Evolutionary conservation across 208 protist species (phyloP), one percentile per base, ranked within the genome.

Genomic region (Histomonas meleagridis): DNA sequence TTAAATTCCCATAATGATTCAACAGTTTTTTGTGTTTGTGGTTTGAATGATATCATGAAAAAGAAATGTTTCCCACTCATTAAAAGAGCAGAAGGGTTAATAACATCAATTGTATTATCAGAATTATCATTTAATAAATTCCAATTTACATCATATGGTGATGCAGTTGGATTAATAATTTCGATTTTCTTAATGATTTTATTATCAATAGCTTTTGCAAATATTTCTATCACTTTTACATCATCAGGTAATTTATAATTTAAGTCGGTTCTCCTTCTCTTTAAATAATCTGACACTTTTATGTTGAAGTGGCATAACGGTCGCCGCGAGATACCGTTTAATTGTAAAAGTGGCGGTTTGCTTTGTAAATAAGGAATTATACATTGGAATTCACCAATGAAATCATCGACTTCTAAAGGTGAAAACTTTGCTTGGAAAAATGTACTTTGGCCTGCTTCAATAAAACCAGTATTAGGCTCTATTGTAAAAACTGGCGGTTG

Each of bases 361-460:
- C 14, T 26, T 38, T 14, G 51, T 0, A 38, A 86, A 49, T 32
- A 86, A 32, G 76, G 76, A 86, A 86, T 55, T 40, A 53, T 86
- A 12, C 43, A 51, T 46, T 46, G 51, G 46, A 55, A 86, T 0
- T 0, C 10, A 38, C 26, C 28, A n/a, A 48, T 32, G 18, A 86
- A 86, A 38, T 86, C 76, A 57, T 86, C 76, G 18, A 86, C 76
- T 86, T 86, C 76, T 46, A 86, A 57, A 57, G 76, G 76, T 0
- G 76, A 5, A 48, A 86, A 86, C 5, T 43, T 43, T 9, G 38
- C 43, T 38, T 86, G 51, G 26, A 86, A 86, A 38, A n/a, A 38
- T 7, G 2, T 86, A 18, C 2, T n/a, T 86, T 86, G 40, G 0
- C 76, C 76, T 32, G 76, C 46, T 55, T 86, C 76, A 26, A 86